Conservation (phyloP, 352 stramenopile species). For the Phytophthora meadii region DNA sequence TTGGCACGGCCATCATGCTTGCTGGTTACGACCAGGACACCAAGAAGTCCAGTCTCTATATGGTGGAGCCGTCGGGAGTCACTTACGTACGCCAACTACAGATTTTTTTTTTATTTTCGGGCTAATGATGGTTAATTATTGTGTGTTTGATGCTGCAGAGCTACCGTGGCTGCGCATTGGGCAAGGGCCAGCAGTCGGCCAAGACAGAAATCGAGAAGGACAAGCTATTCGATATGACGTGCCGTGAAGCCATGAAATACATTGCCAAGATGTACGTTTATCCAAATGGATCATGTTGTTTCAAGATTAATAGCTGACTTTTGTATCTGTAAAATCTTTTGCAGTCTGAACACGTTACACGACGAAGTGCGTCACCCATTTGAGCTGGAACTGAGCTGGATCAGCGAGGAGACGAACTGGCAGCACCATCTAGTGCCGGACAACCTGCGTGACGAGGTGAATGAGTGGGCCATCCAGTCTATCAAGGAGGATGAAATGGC, state of each 20-base stretch:
- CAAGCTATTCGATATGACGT: constrained; percentile 95
- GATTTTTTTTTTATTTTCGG: background rate
- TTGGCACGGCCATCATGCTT: constrained; percentile 96
- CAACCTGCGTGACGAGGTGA: constrained; percentile 86
- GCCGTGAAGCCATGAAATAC: constrained; percentile 97
- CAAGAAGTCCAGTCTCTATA: constrained; percentile 90
- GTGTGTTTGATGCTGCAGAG: constrained; percentile 63
- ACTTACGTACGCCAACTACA: constrained; percentile 67
- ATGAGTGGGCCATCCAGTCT: constrained; percentile 85
- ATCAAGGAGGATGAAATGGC: constrained; percentile 91
- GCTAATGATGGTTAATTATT: no score
- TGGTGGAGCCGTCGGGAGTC: constrained; percentile 94
- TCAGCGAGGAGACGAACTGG: constrained; percentile 95
- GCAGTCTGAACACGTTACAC: constrained; percentile 95
- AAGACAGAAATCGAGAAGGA: constrained; percentile 99
- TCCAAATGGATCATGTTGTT: background rate
- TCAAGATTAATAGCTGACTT: background rate
- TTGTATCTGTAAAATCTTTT: background rate
- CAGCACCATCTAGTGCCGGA: constrained; percentile 95
- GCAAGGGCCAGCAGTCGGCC: constrained; percentile 97
- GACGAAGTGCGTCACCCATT: constrained; percentile 98
- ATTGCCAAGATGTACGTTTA: constrained; percentile 96
- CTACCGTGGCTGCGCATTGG: constrained; percentile 97
- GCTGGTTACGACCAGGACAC: constrained; percentile 95
- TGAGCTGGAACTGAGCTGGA: constrained; percentile 98